phyloP scores from a whole-genome alignment of 1,284 basidiomycete species.

The Ganoderma leucocontextum region DNA sequence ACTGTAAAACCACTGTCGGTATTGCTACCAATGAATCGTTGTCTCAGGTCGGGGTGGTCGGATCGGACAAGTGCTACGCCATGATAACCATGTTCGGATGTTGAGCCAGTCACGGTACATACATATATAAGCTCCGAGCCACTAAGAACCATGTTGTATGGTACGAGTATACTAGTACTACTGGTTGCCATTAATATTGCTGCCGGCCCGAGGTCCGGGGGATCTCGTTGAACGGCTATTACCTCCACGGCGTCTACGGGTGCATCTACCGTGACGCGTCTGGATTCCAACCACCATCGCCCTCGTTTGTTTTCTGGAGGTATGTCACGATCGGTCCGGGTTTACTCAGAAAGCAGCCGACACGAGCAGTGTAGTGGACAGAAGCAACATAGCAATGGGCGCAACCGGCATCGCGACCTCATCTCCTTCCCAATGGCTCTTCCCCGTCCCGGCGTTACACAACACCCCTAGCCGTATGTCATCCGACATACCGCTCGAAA shows the following conservation, averaged over 20 bases:
- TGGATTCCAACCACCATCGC: conserved; percentile 20
- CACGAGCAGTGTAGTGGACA: too few species aligned
- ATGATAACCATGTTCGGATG: not conserved
- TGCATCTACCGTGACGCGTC: conserved; percentile 14
- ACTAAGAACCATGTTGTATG: too few species aligned
- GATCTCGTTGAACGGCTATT: not conserved
- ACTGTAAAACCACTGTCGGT: not conserved
- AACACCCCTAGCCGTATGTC: conserved; percentile 59
- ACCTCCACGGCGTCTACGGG: not conserved
- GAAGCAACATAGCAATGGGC: conserved; percentile 23
- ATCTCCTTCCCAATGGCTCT: conserved; percentile 69
- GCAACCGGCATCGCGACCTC: conserved; percentile 23
- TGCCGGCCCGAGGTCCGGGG: not conserved
- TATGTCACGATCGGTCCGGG: not conserved
- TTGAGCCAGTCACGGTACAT: not conserved
- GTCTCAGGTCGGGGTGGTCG: not conserved
- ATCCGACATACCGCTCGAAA: conserved; percentile 63
- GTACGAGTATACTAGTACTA: too few species aligned
- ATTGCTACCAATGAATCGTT: not conserved
- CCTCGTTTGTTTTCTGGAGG: not conserved
- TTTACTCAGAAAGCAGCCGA: not conserved
- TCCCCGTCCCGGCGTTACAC: conserved; percentile 64
- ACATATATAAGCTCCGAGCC: too few species aligned
- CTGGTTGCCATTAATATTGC: too few species aligned
- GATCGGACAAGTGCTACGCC: too few species aligned